Percentiles rank a stretch among this genome's conserved stretches.
Evolutionary conservation across 805 yeast species (phyloP).

Genomic region (Spathaspora arborariae): DNA sequence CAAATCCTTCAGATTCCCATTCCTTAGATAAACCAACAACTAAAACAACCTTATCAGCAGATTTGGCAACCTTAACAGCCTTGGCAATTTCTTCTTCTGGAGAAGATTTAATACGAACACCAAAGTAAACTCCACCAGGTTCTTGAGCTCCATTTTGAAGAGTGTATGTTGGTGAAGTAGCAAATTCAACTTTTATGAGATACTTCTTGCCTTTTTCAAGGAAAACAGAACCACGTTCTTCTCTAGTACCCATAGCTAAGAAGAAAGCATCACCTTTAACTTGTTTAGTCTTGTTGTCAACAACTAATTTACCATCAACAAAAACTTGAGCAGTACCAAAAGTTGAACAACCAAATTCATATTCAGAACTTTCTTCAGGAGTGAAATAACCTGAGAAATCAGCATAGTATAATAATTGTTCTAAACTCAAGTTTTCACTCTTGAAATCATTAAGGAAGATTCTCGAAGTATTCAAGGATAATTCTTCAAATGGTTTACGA

Average conservation of each 20-base stretch:
- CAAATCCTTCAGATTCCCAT: conserved; percentile 61
- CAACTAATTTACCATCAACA: conserved; percentile 48
- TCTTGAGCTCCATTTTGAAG: conserved; percentile 13
- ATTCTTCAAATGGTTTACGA: conserved; percentile 14
- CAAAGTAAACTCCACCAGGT: conserved; percentile 23
- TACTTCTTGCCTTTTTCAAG: conserved; percentile 45
- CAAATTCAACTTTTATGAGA: conserved; percentile 46
- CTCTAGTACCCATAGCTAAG: conserved; percentile 50
- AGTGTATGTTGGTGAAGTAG: conserved; percentile 41
- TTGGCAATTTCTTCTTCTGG: conserved; percentile 20
- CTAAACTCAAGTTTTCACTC: conserved; percentile 15
- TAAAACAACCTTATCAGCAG: conserved; percentile 50
- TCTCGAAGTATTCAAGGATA: conserved; percentile 17
- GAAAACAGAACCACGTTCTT: conserved; percentile 35
- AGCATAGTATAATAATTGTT: conserved; percentile 34
- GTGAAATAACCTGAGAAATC: conserved; percentile 40
- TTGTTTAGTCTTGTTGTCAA: conserved; percentile 56
- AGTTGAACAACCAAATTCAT: conserved; percentile 49
- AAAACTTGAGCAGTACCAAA: conserved; percentile 55
- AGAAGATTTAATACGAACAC: conserved; percentile 16
- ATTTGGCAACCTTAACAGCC: conserved; percentile 48
- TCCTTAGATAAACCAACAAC: conserved; percentile 50
- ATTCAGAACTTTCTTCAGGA: conserved; percentile 47
- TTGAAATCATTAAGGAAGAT: conserved; percentile 22
- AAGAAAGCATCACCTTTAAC: conserved; percentile 47